Conservation (phyloP, 164 flowering plant species). For the Berberis vulgaris region DNA sequence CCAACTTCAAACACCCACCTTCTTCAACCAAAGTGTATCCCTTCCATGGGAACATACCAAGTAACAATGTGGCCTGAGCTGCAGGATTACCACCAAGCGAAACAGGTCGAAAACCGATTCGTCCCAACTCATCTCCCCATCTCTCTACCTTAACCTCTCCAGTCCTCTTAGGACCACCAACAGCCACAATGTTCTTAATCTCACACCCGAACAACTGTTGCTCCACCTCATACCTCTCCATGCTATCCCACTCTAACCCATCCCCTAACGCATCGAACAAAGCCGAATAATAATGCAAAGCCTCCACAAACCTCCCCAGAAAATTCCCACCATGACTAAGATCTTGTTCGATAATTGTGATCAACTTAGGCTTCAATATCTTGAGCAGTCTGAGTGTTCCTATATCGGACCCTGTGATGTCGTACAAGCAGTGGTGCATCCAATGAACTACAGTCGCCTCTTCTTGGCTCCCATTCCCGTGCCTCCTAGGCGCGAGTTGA, state of each 20-base stretch:
- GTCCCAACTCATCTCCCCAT: conserved; percentile 72
- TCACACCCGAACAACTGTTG: conserved; percentile 74
- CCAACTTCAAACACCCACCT: conserved; percentile 63
- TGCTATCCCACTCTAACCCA: conserved; percentile 40
- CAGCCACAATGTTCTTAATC: conserved; percentile 79
- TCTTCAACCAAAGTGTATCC: conserved; percentile 89
- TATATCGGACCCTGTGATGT: conserved; percentile 65
- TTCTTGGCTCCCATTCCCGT: conserved; percentile 5
- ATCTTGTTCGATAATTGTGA: conserved; percentile 82
- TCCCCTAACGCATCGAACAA: conserved; percentile 86
- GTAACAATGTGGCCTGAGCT: conserved; percentile 62
- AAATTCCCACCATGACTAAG: conserved; percentile 64
- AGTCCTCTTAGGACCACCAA: conserved; percentile 77
- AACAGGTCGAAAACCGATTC: conserved; percentile 58
- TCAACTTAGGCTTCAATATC: conserved; percentile 47
- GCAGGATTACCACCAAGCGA: conserved; percentile 82
- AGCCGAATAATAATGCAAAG: conserved; percentile 92
- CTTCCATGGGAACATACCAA: conserved; percentile 84
- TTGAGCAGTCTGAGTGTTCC: conserved; percentile 44
- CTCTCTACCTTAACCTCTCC: conserved; percentile 70
- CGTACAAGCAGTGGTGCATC: conserved; percentile 87
- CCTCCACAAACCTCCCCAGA: conserved; percentile 72
- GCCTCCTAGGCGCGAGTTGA: conserved; percentile 26
- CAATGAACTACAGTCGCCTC: conserved; percentile 75
- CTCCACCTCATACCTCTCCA: conserved; percentile 75